Conservation (phyloP, 441 rosid species). For the Gossypium davidsonii region DNA sequence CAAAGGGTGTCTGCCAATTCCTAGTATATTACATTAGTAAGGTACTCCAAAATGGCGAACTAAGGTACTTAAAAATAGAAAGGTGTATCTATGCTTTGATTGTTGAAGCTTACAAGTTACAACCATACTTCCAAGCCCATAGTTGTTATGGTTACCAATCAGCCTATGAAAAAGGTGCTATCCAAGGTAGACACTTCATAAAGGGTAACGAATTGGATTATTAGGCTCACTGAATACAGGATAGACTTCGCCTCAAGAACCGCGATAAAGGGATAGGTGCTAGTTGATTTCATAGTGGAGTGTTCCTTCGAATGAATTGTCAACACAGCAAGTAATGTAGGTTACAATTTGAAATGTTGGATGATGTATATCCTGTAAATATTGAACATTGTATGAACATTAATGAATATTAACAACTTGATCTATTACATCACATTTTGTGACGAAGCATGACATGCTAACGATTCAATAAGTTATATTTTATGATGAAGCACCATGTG, state of each 20-base stretch:
- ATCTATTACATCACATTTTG: no score
- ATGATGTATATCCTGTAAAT: neutral
- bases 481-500: neutral
- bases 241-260: neutral
- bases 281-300: neutral
- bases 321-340: neutral
- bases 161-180: neutral
- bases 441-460: no score
- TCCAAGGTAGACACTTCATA: neutral
- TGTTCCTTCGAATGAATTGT: neutral
- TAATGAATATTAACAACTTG: neutral
- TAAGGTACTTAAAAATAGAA: no score
- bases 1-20: neutral
- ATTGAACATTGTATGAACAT: neutral
- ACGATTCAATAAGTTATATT: no score
- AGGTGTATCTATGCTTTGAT: neutral
- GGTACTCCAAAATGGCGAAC: neutral
- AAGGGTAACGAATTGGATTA: no score
- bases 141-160: neutral
- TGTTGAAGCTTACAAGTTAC: neutral
- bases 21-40: neutral
- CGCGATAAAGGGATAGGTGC: neutral
- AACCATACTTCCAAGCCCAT: neutral
- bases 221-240: neutral
- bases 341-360: neutral